A percentile compares a stretch with the other conserved stretches of the same genome.
These are phyloP conservation scores for Umbelopsis sp. DNA, from an alignment of 192 early-diverging fungal genomes.

Conservation along the genomic window DNA sequence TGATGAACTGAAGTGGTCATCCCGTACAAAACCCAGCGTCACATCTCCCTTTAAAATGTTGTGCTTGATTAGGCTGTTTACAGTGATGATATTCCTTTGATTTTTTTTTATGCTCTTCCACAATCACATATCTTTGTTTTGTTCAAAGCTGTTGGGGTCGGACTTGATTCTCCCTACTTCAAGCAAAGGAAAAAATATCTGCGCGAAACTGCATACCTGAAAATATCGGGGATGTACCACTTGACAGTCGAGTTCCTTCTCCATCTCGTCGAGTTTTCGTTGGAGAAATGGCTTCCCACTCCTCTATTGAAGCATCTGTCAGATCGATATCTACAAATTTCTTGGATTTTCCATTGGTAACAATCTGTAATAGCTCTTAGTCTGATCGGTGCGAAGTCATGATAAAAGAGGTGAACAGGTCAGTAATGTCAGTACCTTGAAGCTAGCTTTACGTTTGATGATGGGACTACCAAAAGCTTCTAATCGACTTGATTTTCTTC, in stretches of 20 bases:
- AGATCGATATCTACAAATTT: conserved; percentile 3
- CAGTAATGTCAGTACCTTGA: background rate
- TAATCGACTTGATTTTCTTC: background rate
- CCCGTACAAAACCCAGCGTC: no score
- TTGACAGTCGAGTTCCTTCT: background rate
- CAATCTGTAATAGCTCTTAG: no score
- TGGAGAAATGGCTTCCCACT: background rate
- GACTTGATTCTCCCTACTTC: background rate
- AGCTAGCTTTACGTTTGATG: background rate
- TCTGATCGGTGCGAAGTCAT: no score
- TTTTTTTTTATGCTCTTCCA: no score
- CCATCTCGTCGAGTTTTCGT: background rate
- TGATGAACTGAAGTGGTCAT: no score
- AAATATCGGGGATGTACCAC: background rate
- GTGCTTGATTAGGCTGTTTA: no score
- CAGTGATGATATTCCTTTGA: no score
- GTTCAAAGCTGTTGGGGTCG: background rate
- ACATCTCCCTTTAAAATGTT: no score
- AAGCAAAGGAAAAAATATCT: background rate
- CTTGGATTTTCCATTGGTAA: background rate
- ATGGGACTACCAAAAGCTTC: conserved; percentile 4
- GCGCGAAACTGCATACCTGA: background rate
- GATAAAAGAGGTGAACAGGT: no score
- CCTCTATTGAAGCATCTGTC: background rate
- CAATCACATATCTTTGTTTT: no score